Evolutionary conservation across 768 basidiomycete species (phyloP).

Genomic region (Neoboletus brunneissimus): DNA sequence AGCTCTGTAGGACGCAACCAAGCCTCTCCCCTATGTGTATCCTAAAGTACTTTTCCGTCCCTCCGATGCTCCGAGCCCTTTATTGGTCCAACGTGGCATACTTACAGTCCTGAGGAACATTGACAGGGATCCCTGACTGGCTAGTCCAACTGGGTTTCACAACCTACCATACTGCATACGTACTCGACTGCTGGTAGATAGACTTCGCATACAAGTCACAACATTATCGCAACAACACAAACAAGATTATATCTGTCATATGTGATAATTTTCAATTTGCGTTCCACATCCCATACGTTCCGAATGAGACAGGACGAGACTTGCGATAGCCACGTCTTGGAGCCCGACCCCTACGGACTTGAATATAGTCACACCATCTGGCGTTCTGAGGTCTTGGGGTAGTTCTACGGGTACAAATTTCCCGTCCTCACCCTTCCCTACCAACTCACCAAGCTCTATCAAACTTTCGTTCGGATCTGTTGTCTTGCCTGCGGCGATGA

Average conservation of each 20-base stretch:
- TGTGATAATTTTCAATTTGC: neutral
- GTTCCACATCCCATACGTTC: slow-evolving; percentile 52
- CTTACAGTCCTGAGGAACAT: too few species aligned
- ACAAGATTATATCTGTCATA: neutral
- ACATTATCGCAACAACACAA: neutral
- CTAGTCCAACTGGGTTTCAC: too few species aligned
- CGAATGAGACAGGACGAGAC: slow-evolving; percentile 62
- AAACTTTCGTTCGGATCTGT: slow-evolving; percentile 33
- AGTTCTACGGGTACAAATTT: slow-evolving; percentile 10
- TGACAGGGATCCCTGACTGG: too few species aligned
- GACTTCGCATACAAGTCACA: neutral
- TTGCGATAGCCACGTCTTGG: slow-evolving; percentile 77
- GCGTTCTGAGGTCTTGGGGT: slow-evolving; percentile 11
- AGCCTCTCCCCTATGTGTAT: too few species aligned
- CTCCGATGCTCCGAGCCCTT: too few species aligned
- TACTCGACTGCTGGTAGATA: too few species aligned
- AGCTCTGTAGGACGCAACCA: too few species aligned
- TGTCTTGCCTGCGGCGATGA: slow-evolving; percentile 50
- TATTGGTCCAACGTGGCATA: too few species aligned
- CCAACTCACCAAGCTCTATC: slow-evolving; percentile 69
- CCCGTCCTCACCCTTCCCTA: slow-evolving; percentile 24
- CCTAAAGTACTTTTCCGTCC: too few species aligned
- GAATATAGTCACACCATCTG: slow-evolving; percentile 69
- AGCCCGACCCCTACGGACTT: slow-evolving; percentile 93
- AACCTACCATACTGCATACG: too few species aligned